Base-by-base conservation (phyloP, 163 green algal genomes). In the Scenedesmus sp. region DNA sequence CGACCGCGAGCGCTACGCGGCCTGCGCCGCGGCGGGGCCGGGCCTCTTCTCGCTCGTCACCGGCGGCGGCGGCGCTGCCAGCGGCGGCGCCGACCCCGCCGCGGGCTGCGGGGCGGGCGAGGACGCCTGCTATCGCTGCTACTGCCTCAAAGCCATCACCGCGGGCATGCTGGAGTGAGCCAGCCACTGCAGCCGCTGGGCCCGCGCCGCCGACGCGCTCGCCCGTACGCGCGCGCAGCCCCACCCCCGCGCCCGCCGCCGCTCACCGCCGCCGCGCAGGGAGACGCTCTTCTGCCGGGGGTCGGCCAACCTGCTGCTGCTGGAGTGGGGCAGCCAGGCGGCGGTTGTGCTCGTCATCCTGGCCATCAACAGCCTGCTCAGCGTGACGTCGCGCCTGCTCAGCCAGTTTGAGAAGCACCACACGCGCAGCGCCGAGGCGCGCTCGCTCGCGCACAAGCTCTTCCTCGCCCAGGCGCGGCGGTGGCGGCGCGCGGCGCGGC, bases 331-430 rank as follows among this genome's bases (percentile, higher is more conserved):
- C 20, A 70, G 57, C 58, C 72, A 80, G 47, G 51, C 33, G 13
- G 33, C 36, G 15, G 60, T 50, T 28, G 78, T 87, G 22, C 31
- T 84, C n/a, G 64, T 47, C 29, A 87, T 89, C 60, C 50, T 87
- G 26, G 6, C 75, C 3, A 76, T 85, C 42, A 89, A 87, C 75
- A 34, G 45, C 1, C 33, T 81, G 63, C 74, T 81, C 33, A 33
- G 39, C 1, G 39, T 47, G 29, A 78, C 63, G 54, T 83, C 83
- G 47, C 45, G 62, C 29, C 65, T 65, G 60, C 57, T 91, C 17
- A 86, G 78, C 0, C 13, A 36, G 34, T 75, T 78, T 60, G 86
- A 91, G 63, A 84, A 86, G 62, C 86, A 91, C 80, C 84, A 84
- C 63, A 91, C 86, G 2, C 84, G 86, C 74, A 88, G 65, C 57